Conservation (phyloP, 73 alveolate genomes). For the Paramecium caudatum region DNA sequence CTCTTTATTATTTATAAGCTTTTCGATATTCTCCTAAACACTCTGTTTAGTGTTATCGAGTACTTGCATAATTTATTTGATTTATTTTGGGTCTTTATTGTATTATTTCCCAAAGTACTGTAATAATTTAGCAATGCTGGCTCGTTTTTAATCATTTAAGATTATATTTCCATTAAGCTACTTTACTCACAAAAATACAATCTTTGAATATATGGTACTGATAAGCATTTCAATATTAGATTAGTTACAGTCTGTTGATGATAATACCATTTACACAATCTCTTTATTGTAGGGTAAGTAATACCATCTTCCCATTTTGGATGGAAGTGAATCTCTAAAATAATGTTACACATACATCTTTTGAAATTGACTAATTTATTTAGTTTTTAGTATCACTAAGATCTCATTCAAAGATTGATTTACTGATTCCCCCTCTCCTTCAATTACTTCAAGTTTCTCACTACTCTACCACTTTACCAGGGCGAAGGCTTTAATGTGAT, state of each 20-base stretch:
- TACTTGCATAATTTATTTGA: conserved; percentile 31
- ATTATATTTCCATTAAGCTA: conserved; percentile 7
- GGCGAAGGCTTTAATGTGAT: conserved; percentile 53
- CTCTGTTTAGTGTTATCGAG: conserved; percentile 45
- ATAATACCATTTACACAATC: neutral
- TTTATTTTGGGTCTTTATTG: conserved; percentile 66
- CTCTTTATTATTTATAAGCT: conserved; percentile 15
- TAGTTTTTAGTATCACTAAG: neutral
- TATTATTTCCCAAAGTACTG: neutral
- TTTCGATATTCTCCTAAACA: conserved; percentile 40
- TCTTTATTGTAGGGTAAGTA: conserved; percentile 58
- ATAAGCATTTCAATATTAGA: conserved; percentile 46
- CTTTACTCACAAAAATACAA: neutral
- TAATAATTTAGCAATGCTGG: neutral
- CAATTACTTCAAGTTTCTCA: neutral
- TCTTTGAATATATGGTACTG: conserved; percentile 26
- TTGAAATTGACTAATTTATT: conserved; percentile 50
- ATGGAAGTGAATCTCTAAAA: conserved; percentile 29
- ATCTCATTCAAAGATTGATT: neutral
- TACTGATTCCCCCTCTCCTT: neutral
- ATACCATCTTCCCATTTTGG: conserved; percentile 63
- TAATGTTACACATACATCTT: neutral
- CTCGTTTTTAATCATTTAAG: neutral
- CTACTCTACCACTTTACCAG: conserved; percentile 22
- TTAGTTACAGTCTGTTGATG: conserved; percentile 8